These are phyloP conservation scores for Suhomyces yuchorum DNA, from an alignment of 1,139 yeast genomes.

Conservation along the genomic window DNA sequence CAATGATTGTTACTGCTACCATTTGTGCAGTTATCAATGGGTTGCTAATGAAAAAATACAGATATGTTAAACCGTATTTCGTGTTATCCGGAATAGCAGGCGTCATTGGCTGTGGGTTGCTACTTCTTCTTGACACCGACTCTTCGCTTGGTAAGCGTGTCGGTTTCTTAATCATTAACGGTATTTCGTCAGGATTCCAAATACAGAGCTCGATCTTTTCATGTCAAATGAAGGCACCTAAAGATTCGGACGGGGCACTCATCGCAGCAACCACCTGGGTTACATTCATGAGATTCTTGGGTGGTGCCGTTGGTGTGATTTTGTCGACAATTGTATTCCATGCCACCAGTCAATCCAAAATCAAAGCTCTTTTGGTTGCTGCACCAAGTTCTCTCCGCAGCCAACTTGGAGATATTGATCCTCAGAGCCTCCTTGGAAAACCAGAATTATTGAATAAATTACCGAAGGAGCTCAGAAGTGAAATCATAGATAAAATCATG, in stretches of 20 bases:
- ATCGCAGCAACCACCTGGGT: conserved; percentile 24
- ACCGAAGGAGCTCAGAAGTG: conserved; percentile 22
- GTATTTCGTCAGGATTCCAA: conserved; percentile 25
- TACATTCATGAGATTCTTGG: conserved; percentile 22
- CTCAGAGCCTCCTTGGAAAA: conserved; percentile 7
- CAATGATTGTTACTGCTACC: conserved; percentile 22
- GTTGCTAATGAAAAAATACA: conserved; percentile 19
- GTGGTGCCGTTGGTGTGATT: conserved; percentile 24
- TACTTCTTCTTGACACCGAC: conserved; percentile 12
- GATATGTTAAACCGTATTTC: conserved; percentile 21
- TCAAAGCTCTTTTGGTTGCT: conserved; percentile 10
- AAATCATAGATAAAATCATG: conserved; percentile 36
- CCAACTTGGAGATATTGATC: conserved; percentile 20
- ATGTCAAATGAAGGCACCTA: conserved; percentile 26
- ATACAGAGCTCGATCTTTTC: conserved; percentile 25
- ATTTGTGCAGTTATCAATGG: conserved; percentile 23
- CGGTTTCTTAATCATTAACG: conserved; percentile 19
- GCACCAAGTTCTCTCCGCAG: conserved; percentile 8
- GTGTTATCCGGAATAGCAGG: conserved; percentile 22
- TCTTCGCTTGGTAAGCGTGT: not conserved
- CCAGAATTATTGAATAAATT: conserved; percentile 19
- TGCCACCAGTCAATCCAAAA: conserved; percentile 7
- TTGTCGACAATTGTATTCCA: conserved; percentile 22
- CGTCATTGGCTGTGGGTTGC: conserved; percentile 22
- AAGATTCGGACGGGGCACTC: conserved; percentile 21